Evolutionary conservation across 495 filamentous ascomycete genomes (phyloP).

Genomic region (Lasiosphaeria miniovina): DNA sequence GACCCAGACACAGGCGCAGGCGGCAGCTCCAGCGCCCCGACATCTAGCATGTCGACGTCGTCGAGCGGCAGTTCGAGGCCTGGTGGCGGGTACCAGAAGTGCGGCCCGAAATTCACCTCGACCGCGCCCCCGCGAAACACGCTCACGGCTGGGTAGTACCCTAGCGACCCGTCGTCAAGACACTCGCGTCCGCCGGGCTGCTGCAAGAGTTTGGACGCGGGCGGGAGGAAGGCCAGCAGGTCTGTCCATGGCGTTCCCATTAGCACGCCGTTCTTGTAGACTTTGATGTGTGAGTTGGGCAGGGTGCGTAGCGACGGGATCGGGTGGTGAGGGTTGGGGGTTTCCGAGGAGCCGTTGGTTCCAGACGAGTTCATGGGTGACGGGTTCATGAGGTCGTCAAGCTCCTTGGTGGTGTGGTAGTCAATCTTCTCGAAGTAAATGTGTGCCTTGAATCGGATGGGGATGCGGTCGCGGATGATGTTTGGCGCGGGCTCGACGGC

Average conservation of each 20-base stretch:
- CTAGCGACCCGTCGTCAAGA: conserved; percentile 88
- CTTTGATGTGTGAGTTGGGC: conserved; percentile 77
- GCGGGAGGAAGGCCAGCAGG: conserved; percentile 87
- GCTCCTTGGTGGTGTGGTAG: conserved; percentile 80
- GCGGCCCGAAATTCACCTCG: conserved; percentile 84
- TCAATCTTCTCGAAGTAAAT: conserved; percentile 95
- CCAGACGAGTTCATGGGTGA: conserved; percentile 51
- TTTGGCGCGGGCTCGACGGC: conserved; percentile 49
- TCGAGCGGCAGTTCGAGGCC: conserved; percentile 32
- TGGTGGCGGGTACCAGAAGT: conserved; percentile 85
- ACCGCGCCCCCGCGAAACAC: conserved; percentile 89
- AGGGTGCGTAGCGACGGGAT: conserved; percentile 73
- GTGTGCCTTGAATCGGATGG: conserved; percentile 87
- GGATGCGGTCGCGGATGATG: conserved; percentile 90
- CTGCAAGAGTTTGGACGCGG: conserved; percentile 73
- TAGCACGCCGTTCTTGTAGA: conserved; percentile 86
- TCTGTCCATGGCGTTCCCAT: conserved; percentile 88
- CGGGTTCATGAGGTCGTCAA: conserved; percentile 82
- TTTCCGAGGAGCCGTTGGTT: conserved; percentile 36
- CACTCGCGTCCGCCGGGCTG: conserved; percentile 70
- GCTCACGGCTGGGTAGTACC: conserved; percentile 92
- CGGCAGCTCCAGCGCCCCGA: conserved; percentile 13
- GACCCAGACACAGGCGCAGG: not conserved
- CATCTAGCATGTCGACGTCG: conserved; percentile 53
- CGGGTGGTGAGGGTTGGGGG: conserved; percentile 68